phyloP scores from a whole-genome alignment of 2,329 filamentous ascomycete genomes.

The Dothistroma septosporum region DNA sequence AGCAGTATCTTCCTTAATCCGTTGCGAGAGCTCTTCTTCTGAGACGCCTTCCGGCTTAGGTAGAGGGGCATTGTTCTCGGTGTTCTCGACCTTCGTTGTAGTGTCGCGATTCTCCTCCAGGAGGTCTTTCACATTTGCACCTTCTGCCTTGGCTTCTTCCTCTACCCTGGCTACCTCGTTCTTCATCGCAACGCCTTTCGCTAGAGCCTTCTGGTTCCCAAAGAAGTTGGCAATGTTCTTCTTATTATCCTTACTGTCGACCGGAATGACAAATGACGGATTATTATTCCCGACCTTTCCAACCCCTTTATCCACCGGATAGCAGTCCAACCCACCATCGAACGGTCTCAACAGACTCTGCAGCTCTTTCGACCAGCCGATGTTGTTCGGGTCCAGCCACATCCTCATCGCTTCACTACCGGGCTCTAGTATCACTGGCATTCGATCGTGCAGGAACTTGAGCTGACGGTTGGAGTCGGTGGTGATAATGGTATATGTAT shows the following conservation, averaged over 20 bases:
- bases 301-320: constrained; percentile 81
- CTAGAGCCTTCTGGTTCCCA: constrained; percentile 51
- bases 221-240: constrained; percentile 95
- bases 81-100: constrained; percentile 40
- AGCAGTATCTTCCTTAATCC: constrained; percentile 45
- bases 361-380: constrained; percentile 72
- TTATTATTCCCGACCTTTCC: constrained; percentile 94
- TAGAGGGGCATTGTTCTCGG: constrained; percentile 51
- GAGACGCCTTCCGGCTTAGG: constrained; percentile 36
- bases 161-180: constrained; percentile 32
- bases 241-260: constrained; percentile 84
- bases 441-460: constrained; percentile 84
- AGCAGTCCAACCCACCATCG: constrained; percentile 73
- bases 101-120: constrained; percentile 42
- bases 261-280: constrained; percentile 73
- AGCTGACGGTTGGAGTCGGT: constrained; percentile 80
- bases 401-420: constrained; percentile 63
- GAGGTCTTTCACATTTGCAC: constrained; percentile 38
- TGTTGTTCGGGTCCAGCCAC: constrained; percentile 72
- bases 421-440: constrained; percentile 87
- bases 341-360: constrained; percentile 78
- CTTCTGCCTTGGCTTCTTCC: constrained; percentile 27
- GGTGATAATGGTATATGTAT: constrained; percentile 92
- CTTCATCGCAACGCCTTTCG: constrained; percentile 34
- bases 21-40: constrained; percentile 29